A percentile compares a stretch with the other conserved stretches of the same genome.
Conservation (phyloP, 495 filamentous ascomycete species). For the Endocarpon pusillum region DNA sequence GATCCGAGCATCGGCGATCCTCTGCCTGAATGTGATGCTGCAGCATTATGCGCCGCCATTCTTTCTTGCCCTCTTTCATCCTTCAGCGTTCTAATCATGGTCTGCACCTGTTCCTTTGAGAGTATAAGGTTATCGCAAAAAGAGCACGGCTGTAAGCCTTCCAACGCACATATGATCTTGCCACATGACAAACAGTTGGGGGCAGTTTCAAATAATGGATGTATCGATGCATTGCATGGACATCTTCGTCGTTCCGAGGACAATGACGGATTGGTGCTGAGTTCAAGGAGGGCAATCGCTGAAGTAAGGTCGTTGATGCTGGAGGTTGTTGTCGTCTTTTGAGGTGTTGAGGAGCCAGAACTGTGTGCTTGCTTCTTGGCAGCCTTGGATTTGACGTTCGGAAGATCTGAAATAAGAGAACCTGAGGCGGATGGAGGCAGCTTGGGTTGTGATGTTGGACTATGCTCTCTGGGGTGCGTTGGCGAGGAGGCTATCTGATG, state of each 20-base stretch:
- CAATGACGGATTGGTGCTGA: constrained; percentile 69
- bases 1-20: constrained; percentile 29
- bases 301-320: constrained; percentile 72
- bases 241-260: constrained; percentile 44
- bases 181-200: constrained; percentile 89
- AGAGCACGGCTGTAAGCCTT: constrained; percentile 87
- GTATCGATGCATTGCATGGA: constrained; percentile 68
- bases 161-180: constrained; percentile 91
- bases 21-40: constrained; percentile 33
- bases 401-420: constrained; percentile 60
- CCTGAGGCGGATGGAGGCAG: constrained; percentile 54
- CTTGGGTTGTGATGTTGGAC: constrained; percentile 27
- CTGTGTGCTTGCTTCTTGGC: constrained; percentile 18
- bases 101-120: constrained; percentile 50
- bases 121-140: constrained; percentile 69
- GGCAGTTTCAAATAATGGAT: constrained; percentile 68
- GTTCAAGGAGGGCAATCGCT: constrained; percentile 78
- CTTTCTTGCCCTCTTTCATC: constrained; percentile 76
- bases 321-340: constrained; percentile 31
- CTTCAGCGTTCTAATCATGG: constrained; percentile 72
- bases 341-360: not conserved
- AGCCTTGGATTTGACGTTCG: constrained; percentile 43
- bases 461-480: constrained; percentile 20
- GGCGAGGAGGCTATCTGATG: constrained; percentile 13
- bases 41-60: constrained; percentile 64